Conservation (phyloP, 2,329 filamentous ascomycete species). For the Diaporthe ampelina region DNA sequence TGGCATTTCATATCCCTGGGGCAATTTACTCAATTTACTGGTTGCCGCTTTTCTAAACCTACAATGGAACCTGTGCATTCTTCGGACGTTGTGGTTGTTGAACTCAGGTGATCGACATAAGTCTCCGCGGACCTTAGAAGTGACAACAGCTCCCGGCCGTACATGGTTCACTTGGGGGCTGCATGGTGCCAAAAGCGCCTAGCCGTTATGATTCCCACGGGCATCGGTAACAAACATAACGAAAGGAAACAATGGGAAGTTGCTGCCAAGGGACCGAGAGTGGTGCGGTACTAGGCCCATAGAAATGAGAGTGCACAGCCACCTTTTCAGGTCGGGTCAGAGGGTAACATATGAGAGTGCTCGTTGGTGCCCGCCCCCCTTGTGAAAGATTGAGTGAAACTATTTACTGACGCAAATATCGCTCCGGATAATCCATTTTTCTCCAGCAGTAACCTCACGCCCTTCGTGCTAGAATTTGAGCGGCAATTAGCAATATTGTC, state of each 20-base stretch:
- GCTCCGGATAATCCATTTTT: constrained; percentile 82
- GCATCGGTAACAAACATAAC: not conserved
- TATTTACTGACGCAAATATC: constrained; percentile 71
- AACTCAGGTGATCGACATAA: not conserved
- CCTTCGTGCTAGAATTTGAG: constrained; percentile 69
- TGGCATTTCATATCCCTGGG: not conserved
- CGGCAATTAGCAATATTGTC: constrained; percentile 3
- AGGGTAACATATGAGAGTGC: not conserved
- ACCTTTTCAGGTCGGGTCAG: too few species aligned
- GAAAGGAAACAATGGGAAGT: too few species aligned
- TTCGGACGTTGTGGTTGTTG: not conserved
- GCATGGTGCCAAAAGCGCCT: not conserved
- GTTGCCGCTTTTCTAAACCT: too few species aligned
- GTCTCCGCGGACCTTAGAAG: not conserved
- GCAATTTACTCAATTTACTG: not conserved
- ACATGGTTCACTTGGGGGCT: not conserved
- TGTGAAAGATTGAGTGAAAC: constrained; percentile 39
- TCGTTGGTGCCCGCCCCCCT: not conserved
- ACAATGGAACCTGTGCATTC: not conserved
- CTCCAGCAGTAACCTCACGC: constrained; percentile 73
- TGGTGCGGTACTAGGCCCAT: not conserved
- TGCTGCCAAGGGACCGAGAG: not conserved
- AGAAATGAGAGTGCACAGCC: not conserved
- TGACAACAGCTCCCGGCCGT: not conserved
- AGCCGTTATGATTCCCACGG: too few species aligned